These are phyloP conservation scores for Cutaneotrichosporon mucoides DNA, from an alignment of 1,284 basidiomycete species.

Conservation along the genomic window DNA sequence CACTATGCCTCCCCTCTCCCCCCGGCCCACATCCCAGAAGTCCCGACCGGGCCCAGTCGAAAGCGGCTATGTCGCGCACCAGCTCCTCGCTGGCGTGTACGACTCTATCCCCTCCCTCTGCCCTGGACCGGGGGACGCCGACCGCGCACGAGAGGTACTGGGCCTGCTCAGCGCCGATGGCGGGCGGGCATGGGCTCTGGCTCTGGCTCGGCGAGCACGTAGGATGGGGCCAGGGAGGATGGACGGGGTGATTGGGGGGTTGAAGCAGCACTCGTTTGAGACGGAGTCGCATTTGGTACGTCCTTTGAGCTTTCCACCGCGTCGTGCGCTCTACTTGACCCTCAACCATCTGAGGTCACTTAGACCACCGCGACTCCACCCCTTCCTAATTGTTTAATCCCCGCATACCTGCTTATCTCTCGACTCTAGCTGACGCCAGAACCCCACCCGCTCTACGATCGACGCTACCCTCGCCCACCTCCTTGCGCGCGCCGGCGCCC, in stretches of 20 bases:
- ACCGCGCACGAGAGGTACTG: background rate
- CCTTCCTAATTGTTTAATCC: no score
- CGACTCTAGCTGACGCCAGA: background rate
- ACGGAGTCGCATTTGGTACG: background rate
- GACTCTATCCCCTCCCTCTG: background rate
- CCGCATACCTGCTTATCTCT: no score
- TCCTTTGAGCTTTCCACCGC: background rate
- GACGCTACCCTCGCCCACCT: background rate
- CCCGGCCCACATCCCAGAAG: no score
- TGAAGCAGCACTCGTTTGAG: background rate
- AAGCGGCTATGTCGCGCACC: slow-evolving; percentile 15
- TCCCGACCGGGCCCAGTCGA: background rate
- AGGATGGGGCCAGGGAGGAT: background rate
- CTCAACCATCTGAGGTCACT: no score
- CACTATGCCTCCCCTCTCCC: no score
- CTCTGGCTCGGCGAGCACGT: background rate
- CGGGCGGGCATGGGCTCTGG: background rate
- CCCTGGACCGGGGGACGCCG: background rate
- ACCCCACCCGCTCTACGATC: background rate
- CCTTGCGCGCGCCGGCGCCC: background rate
- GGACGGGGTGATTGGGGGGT: background rate
- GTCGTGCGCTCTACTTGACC: no score
- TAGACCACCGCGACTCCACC: no score
- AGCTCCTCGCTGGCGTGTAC: slow-evolving; percentile 4
- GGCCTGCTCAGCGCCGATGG: background rate